A percentile compares a stretch with the other conserved stretches of the same genome.
Evolutionary conservation across 805 yeast genomes (phyloP).

Genomic region (Monosporozyma servazzii): DNA sequence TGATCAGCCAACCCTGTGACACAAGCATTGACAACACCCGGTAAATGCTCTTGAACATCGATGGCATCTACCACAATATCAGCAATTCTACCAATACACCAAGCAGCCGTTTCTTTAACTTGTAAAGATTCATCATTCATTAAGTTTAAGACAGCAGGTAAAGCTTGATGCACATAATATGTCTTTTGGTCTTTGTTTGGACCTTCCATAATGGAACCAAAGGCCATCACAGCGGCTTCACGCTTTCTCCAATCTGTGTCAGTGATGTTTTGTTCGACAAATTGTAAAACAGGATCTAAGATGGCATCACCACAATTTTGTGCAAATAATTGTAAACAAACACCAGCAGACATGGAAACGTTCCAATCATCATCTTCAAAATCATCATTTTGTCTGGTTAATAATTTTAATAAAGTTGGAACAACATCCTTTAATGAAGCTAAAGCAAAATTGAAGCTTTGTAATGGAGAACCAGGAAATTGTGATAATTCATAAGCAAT

Average conservation of each 20-base stretch:
- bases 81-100: slow-evolving; percentile 96
- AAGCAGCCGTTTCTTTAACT: slow-evolving; percentile 93
- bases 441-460: slow-evolving; percentile 71
- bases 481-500: slow-evolving; percentile 61
- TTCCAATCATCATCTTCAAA: slow-evolving; percentile 97
- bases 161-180: slow-evolving; percentile 67
- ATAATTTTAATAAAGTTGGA: slow-evolving; percentile 71
- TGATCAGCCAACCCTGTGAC: slow-evolving; percentile 78
- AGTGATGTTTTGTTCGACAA: slow-evolving; percentile 67
- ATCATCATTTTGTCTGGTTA: slow-evolving; percentile 86
- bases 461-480: slow-evolving; percentile 41
- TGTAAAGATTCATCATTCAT: slow-evolving; percentile 70
- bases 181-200: slow-evolving; percentile 69
- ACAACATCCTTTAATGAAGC: slow-evolving; percentile 77
- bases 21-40: slow-evolving; percentile 64
- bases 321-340: slow-evolving; percentile 89
- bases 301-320: slow-evolving; percentile 81
- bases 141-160: slow-evolving; percentile 64
- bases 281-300: slow-evolving; percentile 73
- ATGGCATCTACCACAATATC: slow-evolving; percentile 76
- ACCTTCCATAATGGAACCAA: slow-evolving; percentile 93
- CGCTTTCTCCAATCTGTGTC: slow-evolving; percentile 69
- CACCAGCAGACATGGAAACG: slow-evolving; percentile 97
- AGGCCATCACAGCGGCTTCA: slow-evolving; percentile 99
- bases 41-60: slow-evolving; percentile 54